Base-by-base conservation (phyloP, 495 filamentous ascomycete genomes). In the Bacidia rubella region DNA sequence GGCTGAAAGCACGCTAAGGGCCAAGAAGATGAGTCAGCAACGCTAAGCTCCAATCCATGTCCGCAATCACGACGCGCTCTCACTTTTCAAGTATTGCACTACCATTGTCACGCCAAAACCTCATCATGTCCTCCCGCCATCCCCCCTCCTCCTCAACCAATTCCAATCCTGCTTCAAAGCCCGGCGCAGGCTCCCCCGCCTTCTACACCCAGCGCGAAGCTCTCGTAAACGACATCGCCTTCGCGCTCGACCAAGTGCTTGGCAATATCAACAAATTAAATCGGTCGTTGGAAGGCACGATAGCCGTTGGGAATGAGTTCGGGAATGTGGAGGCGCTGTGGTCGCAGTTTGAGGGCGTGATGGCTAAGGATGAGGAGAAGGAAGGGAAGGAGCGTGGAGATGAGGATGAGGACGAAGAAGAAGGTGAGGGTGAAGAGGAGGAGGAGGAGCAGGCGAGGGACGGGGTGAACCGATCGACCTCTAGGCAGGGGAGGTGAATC, bases 221-320 rank as follows among this genome's bases (percentile, higher is more conserved):
- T 51, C 70, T 95, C 22, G 75, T 93, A 0, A 70, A 72, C 15
- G 88, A 92, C 60, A 88, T 95, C 55, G 85, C 85, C 27, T 71
- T 81, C 19, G 41, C 80, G 64, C 85, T 98, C 67, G 92, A 98
- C 58, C 79, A 90, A 61, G 90, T 96, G 45, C 84, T 98, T 48
- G 86, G 89, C 57, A 95, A 95, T 61, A 87, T 97, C 67, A 98
- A 98, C 66, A 86, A 89, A 56, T 70, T 98, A 48, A 98, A 96
- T 66, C 84, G 92, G 25, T 86, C 82, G 32, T 68, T 98, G 27
- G 92, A 98, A 64, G 86, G 88, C 48, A 82, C 96, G n/a, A 88
- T 93, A 54, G 80, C 85, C 29, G 90, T 98, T 24, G 92, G 92
- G 7, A 96, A 95, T 63, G 92, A 98, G 61, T 97, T 98, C 64